Evolutionary conservation across 176 grass and related monocot species (phyloP).

Genomic region (Oryza meridionalis): DNA sequence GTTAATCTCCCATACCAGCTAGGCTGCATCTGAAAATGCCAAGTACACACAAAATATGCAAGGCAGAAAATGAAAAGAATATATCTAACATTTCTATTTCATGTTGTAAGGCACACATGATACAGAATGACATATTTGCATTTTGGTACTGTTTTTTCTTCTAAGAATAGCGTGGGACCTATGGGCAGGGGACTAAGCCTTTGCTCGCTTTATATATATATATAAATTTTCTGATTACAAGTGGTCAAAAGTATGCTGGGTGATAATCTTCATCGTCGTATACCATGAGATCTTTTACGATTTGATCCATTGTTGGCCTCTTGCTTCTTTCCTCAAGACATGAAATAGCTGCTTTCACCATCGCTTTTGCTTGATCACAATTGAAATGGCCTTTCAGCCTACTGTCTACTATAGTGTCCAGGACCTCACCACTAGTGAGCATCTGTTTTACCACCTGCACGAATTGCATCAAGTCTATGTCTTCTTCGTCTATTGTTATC

Average conservation of each 20-base stretch:
- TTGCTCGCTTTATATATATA: too few species aligned
- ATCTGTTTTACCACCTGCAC: slow-evolving; percentile 52
- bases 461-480: slow-evolving; percentile 46
- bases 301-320: slow-evolving; percentile 69
- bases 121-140: not conserved
- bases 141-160: not conserved
- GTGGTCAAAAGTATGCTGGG: slow-evolving; percentile 45
- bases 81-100: slow-evolving; percentile 6
- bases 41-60: not conserved
- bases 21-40: not conserved
- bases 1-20: not conserved
- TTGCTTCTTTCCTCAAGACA: slow-evolving; percentile 70
- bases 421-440: slow-evolving; percentile 7
- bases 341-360: slow-evolving; percentile 57
- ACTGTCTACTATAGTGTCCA: slow-evolving; percentile 52
- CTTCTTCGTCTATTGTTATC: slow-evolving; percentile 30
- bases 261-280: slow-evolving; percentile 49
- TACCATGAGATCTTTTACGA: slow-evolving; percentile 46
- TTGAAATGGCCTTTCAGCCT: slow-evolving; percentile 58
- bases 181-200: not conserved
- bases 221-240: not conserved
- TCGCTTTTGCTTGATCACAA: slow-evolving; percentile 55
- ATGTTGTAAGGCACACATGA: not conserved
- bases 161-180: not conserved
- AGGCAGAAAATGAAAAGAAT: slow-evolving; percentile 15